Evolutionary conservation across 148 eudicot species (phyloP), one percentile per base, ranked within the genome.

Genomic region (Chenopodium album): DNA sequence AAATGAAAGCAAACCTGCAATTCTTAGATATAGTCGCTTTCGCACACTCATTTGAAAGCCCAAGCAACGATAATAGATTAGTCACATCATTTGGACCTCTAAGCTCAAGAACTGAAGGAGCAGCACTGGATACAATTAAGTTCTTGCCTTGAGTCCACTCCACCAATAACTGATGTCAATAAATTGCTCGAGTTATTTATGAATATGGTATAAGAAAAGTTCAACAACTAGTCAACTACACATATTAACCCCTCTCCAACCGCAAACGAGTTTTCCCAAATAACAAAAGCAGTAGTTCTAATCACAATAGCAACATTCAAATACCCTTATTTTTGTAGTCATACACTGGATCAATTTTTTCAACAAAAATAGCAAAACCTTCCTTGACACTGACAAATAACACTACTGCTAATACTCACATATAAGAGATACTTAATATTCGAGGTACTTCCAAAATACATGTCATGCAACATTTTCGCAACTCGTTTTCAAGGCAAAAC

Each of bases 101-200:
- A 68, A 96, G 75, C 91, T 91, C 97, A 79, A 90, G 90, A 52
- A 80, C 88, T 78, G 97, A 92, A 82, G 95, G 83, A 78, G 99
- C 95, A 81, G 93, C 93, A 85, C 98, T 94, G 70, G 94, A 90
- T 52, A 96, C 77, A 73, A 94, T 89, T 73, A 94, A 79, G 84
- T 92, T 92, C 88, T 89, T 96, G 82, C 98, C 94, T 81, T 88
- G 88, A 79, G 97, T 96, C 99, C 99, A 94, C 80, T 94, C 94
- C 69, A 96, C 98, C 83, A 94, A 85, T 60, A 91, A 80, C 98
- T 96, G 90, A 65, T 9, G 31, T 62, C 79, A 85, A 76, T 65
- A 80, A 26, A 67, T 62, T 41, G 23, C 28, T 34, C 8, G 12
- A 26, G 48, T 76, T 26, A 79, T 37, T 20, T 29, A 78, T 7